phyloP scores from a whole-genome alignment of 768 basidiomycete genomes.

The Boletus subparvulus region DNA sequence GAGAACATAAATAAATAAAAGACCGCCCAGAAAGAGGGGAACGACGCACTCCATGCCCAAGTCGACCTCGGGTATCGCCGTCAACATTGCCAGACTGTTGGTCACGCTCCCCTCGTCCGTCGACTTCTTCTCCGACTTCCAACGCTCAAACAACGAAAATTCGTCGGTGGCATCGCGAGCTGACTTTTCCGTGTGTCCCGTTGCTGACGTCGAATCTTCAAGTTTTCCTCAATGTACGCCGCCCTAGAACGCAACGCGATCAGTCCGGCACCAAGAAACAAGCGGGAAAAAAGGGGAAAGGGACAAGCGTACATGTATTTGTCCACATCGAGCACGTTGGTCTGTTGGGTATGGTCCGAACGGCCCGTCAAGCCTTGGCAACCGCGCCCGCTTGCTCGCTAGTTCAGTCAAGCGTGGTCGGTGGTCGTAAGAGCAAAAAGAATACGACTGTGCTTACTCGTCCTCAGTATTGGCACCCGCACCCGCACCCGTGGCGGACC shows the following conservation, averaged over 20 bases:
- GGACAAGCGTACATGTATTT: slow-evolving; percentile 91
- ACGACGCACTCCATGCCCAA: slow-evolving; percentile 92
- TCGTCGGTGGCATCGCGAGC: slow-evolving; percentile 63
- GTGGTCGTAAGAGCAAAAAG: too few relatives aligned
- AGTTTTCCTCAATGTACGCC: slow-evolving; percentile 76
- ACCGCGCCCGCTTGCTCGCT: slow-evolving; percentile 67
- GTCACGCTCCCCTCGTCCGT: slow-evolving; percentile 91
- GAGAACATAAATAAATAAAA: slow-evolving; percentile 36
- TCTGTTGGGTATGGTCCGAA: slow-evolving; percentile 90
- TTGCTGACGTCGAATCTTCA: slow-evolving; percentile 67
- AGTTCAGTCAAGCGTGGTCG: neutral
- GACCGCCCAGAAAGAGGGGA: too few relatives aligned
- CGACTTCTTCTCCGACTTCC: slow-evolving; percentile 54
- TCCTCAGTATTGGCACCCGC: slow-evolving; percentile 25
- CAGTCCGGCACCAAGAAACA: neutral
- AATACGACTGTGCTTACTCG: slow-evolving; percentile 43
- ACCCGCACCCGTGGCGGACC: too few relatives aligned
- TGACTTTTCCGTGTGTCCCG: slow-evolving; percentile 41
- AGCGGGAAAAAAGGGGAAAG: neutral
- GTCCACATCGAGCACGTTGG: slow-evolving; percentile 93
- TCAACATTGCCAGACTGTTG: slow-evolving; percentile 92
- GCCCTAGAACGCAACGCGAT: slow-evolving; percentile 37
- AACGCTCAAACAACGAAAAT: slow-evolving; percentile 67
- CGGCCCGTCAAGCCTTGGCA: slow-evolving; percentile 68
- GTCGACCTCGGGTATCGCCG: slow-evolving; percentile 97